Base-by-base conservation (phyloP, 2,329 filamentous ascomycete species). In the Aureobasidium zeae region DNA sequence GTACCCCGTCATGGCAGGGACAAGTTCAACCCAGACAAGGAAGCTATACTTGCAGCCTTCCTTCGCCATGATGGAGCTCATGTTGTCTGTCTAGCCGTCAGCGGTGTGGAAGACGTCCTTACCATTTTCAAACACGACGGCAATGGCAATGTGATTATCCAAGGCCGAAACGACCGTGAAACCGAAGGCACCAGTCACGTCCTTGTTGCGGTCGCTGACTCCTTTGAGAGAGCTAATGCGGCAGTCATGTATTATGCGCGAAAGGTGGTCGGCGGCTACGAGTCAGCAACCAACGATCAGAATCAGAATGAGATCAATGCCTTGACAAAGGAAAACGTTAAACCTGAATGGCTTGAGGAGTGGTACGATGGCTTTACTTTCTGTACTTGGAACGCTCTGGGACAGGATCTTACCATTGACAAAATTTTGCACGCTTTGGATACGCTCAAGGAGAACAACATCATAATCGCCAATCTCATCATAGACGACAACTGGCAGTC, bases 401-500 rank as follows among this genome's bases (percentile, higher is more conserved):
- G 91, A 0, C 86, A 93, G 54, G 68, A 80, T 32, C 69, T 98
- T 24, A 91, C 81, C 0, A 84, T 89, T 48, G 71, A 85, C 15
- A 93, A 86, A 54, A 76, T 98, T 11, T 68, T 87, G 10, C 63
- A 77, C 29, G 86, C 88, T 1, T 68, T 96, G 1, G 77, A 86
- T 46, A 71, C 74, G 1, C 67, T 98, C 9, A 73, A 79, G 4
- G 68, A 77, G 21, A 73, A 83, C 45, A 74, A 80, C 1, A 85
- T 98, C 55, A 79, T 82, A 20, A 65, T 96, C 33, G 81, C 79
- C 0, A 94, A 80, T 55, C 70, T 98, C 2, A 94, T 96, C 49
- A 94, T 98, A 49, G 91, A 98, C 54, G 91, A 98, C 58, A 94
- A 93, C 54, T 98, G 91, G 91, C 88, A 94, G 62, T 77, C 81